These are phyloP conservation scores for Streptanthus diversifolius DNA, from an alignment of 345 rosid genomes.

Conservation along the genomic window DNA sequence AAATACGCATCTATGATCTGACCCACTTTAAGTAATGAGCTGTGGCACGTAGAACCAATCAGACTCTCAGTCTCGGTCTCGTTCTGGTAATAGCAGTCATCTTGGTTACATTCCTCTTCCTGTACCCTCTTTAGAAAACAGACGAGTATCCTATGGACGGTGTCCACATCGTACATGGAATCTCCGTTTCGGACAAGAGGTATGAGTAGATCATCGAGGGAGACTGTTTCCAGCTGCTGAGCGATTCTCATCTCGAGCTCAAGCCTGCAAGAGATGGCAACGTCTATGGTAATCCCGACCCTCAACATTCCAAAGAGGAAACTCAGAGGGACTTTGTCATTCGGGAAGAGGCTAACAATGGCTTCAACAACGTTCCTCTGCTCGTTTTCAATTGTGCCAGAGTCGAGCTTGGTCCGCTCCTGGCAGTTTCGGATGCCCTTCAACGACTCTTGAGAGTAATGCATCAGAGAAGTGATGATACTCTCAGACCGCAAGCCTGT, in stretches of 20 bases:
- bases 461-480: constrained; percentile 60
- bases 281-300: constrained; percentile 54
- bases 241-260: constrained; percentile 72
- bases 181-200: constrained; percentile 63
- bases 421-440: constrained; percentile 55
- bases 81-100: constrained; percentile 13
- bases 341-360: constrained; percentile 59
- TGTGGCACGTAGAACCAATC: constrained; percentile 47
- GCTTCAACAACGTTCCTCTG: constrained; percentile 62
- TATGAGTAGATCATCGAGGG: constrained; percentile 76
- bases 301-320: constrained; percentile 83
- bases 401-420: constrained; percentile 38
- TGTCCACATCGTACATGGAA: constrained; percentile 70
- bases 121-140: constrained; percentile 59
- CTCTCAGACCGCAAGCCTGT: constrained; percentile 57
- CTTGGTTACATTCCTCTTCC: constrained; percentile 44
- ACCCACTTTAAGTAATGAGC: constrained; percentile 79
- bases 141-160: constrained; percentile 62
- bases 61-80: constrained; percentile 38
- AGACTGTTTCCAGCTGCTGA: constrained; percentile 55
- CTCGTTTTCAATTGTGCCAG: constrained; percentile 27
- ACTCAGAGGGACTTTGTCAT: constrained; percentile 54
- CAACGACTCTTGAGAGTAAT: constrained; percentile 67
- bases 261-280: constrained; percentile 47
- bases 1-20: constrained; percentile 70